Evolutionary conservation across 2,329 filamentous ascomycete species (phyloP).

Genomic region (Lachnellula subtilissima): DNA sequence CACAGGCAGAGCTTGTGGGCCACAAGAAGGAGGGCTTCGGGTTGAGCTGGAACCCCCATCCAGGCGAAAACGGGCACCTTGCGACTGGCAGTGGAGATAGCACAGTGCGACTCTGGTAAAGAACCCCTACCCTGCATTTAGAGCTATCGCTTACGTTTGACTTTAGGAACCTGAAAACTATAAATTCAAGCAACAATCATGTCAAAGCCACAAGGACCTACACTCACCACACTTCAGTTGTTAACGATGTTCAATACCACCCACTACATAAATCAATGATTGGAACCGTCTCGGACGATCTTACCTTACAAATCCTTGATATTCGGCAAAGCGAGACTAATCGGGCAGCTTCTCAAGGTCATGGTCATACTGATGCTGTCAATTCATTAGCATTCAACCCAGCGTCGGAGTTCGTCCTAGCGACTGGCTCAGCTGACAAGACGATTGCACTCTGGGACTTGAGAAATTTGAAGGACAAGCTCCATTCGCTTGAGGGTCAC

Average conservation of each 20-base stretch:
- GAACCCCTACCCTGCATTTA: neutral
- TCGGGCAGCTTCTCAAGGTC: slow-evolving; percentile 63
- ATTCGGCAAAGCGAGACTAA: slow-evolving; percentile 64
- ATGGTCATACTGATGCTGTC: slow-evolving; percentile 85
- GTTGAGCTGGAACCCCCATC: slow-evolving; percentile 83
- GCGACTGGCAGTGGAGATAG: slow-evolving; percentile 89
- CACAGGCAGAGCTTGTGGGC: slow-evolving; percentile 79
- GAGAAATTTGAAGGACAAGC: slow-evolving; percentile 80
- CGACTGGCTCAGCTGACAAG: slow-evolving; percentile 92
- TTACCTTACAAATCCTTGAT: slow-evolving; percentile 89
- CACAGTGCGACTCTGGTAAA: slow-evolving; percentile 85
- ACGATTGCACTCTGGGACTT: slow-evolving; percentile 94
- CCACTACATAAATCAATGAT: slow-evolving; percentile 80
- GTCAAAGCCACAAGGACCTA: slow-evolving; percentile 71
- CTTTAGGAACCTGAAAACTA: slow-evolving; percentile 71
- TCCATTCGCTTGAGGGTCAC: slow-evolving; percentile 87
- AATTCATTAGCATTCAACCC: slow-evolving; percentile 96
- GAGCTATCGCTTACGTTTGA: neutral
- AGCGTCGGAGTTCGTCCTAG: slow-evolving; percentile 80
- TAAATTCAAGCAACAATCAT: slow-evolving; percentile 63
- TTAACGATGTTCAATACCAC: slow-evolving; percentile 97
- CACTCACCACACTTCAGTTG: slow-evolving; percentile 82
- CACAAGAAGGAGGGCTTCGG: slow-evolving; percentile 90
- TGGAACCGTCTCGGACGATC: slow-evolving; percentile 90
- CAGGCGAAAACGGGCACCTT: slow-evolving; percentile 59